Percentiles rank a stretch among this genome's conserved stretches.
These are phyloP conservation scores for Epithemia pelagica DNA, from an alignment of 108 stramenopile genomes.

Conservation along the genomic window DNA sequence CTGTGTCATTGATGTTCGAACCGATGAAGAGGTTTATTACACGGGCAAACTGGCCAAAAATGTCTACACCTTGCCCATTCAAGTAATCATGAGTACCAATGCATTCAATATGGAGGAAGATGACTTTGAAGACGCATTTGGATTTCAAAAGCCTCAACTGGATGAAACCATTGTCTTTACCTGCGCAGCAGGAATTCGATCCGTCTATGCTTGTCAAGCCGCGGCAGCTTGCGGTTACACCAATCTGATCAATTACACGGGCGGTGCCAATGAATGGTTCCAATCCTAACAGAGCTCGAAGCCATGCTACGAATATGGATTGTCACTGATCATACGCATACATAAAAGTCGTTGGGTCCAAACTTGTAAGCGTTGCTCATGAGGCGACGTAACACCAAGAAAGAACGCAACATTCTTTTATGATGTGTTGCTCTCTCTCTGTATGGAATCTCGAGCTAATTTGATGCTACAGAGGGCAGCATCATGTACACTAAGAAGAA, in stretches of 20 bases:
- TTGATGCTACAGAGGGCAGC: too few relatives aligned
- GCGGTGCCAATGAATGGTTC: slow-evolving; percentile 70
- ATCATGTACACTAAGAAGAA: too few relatives aligned
- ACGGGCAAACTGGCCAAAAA: slow-evolving; percentile 59
- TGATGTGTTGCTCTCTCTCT: neutral
- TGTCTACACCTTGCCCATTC: slow-evolving; percentile 54
- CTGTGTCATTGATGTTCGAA: slow-evolving; percentile 67
- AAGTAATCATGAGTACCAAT: slow-evolving; percentile 35
- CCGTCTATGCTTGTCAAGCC: slow-evolving; percentile 45
- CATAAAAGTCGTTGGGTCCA: neutral
- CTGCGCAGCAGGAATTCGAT: slow-evolving; percentile 65
- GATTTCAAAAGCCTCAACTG: slow-evolving; percentile 56
- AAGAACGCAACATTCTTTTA: neutral
- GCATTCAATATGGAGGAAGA: slow-evolving; percentile 64
- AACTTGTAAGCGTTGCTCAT: neutral
- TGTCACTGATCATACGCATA: neutral
- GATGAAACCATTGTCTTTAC: slow-evolving; percentile 73
- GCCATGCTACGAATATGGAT: neutral
- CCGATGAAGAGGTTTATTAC: slow-evolving; percentile 34
- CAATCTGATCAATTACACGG: slow-evolving; percentile 65
- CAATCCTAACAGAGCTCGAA: neutral
- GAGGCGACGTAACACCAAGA: too few relatives aligned
- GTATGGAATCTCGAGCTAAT: too few relatives aligned
- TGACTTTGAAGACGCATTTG: slow-evolving; percentile 62
- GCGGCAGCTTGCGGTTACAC: slow-evolving; percentile 57